Conservation (phyloP, 163 green algal genomes). For the Trebouxiophyceae sp. region DNA sequence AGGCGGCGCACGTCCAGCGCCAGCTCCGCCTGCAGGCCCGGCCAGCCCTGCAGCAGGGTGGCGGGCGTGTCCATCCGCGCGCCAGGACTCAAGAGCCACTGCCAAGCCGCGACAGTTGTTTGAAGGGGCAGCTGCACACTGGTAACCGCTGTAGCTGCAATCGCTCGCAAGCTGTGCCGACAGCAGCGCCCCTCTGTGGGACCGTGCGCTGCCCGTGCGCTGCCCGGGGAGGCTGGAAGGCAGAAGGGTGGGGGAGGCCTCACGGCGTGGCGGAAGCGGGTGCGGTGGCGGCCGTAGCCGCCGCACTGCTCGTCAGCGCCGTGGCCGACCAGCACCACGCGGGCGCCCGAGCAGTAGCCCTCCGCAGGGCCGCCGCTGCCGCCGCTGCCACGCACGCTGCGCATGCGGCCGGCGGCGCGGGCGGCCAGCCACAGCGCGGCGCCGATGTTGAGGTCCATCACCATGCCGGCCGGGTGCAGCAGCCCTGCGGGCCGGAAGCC, state of each 20-base stretch:
- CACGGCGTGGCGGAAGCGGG: constrained; percentile 34
- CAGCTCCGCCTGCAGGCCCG: constrained; percentile 53
- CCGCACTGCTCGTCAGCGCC: constrained; percentile 90
- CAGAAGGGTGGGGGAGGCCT: neutral
- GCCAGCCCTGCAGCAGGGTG: constrained; percentile 19
- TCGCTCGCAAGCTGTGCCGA: neutral
- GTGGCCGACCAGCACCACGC: constrained; percentile 81
- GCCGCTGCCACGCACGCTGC: neutral
- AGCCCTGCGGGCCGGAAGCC: constrained; percentile 53
- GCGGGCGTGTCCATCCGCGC: no score
- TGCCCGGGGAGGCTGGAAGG: neutral
- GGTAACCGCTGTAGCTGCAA: no score
- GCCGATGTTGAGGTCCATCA: constrained; percentile 96
- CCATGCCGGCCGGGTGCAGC: constrained; percentile 66
- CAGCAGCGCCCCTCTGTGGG: neutral
- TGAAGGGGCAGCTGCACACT: neutral
- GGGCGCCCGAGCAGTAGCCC: constrained; percentile 46
- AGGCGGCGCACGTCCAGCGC: constrained; percentile 70
- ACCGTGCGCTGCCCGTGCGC: neutral
- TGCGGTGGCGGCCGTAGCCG: constrained; percentile 77
- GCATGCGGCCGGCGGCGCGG: constrained; percentile 5
- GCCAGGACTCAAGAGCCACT: no score
- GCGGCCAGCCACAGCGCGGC: constrained; percentile 82
- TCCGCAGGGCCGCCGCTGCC: no score
- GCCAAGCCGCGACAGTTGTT: no score